phyloP scores from a whole-genome alignment of 169 alveolate species.

The Plasmodium knowlesi region DNA sequence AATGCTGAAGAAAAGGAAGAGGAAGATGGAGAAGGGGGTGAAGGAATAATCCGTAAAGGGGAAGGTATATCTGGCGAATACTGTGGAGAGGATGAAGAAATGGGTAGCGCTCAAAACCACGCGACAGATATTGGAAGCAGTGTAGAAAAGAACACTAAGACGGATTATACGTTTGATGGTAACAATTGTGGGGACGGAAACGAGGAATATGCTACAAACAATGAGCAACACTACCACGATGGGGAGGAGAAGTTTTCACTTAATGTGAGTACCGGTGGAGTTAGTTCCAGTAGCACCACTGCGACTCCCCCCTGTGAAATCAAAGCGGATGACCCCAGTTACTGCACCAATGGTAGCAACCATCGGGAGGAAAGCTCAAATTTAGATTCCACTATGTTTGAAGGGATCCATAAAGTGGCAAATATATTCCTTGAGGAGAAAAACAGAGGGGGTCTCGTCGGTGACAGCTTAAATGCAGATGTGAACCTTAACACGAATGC shows the following conservation, averaged over 20 bases:
- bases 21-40: not conserved
- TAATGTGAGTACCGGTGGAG: not conserved
- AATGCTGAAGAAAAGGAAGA: not conserved
- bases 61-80: not conserved
- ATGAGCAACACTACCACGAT: not conserved
- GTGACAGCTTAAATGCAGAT: not conserved
- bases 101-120: not conserved
- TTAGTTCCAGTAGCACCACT: not conserved
- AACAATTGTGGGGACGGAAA: not conserved
- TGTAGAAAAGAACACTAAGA: not conserved
- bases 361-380: not conserved
- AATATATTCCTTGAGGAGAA: not conserved
- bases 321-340: not conserved
- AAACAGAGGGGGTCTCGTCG: not conserved
- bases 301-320: not conserved
- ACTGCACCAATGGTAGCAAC: not conserved
- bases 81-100: not conserved
- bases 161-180: not conserved
- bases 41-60: not conserved
- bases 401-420: not conserved
- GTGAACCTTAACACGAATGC: not conserved
- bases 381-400: not conserved
- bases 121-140: not conserved
- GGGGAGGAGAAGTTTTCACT: not conserved
- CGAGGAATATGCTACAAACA: not conserved